Evolutionary conservation across 805 yeast species (phyloP).

Genomic region (Wickerhamomyces chaumierensis): DNA sequence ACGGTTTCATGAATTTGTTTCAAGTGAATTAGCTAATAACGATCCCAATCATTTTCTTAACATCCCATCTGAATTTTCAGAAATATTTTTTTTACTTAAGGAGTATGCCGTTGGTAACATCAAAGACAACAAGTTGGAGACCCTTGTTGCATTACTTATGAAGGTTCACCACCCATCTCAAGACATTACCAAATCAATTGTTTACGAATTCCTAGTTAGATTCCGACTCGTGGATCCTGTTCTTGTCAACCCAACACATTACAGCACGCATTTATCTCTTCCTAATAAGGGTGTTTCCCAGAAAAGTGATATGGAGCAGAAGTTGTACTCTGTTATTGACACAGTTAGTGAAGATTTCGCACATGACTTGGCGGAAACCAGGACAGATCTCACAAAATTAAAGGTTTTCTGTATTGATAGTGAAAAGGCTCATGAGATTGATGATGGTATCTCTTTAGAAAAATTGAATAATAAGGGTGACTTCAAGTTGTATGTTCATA

Average conservation of each 20-base stretch:
- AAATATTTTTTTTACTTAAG: slow-evolving; percentile 34
- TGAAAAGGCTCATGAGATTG: slow-evolving; percentile 75
- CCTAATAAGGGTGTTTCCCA: slow-evolving; percentile 32
- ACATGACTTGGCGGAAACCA: slow-evolving; percentile 12
- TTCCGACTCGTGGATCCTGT: slow-evolving; percentile 15
- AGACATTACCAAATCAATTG: slow-evolving; percentile 42
- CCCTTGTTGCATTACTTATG: slow-evolving; percentile 33
- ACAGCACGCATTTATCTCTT: slow-evolving; percentile 34
- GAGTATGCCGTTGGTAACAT: slow-evolving; percentile 47
- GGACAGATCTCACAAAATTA: slow-evolving; percentile 32
- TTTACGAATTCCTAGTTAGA: slow-evolving; percentile 36
- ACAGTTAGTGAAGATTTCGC: slow-evolving; percentile 4
- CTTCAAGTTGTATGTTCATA: slow-evolving; percentile 47
- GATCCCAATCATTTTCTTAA: slow-evolving; percentile 1
- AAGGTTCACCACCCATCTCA: slow-evolving; percentile 18
- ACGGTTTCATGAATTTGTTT: slow-evolving; percentile 15
- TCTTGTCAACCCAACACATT: slow-evolving; percentile 35
- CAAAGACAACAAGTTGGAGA: slow-evolving; percentile 33
- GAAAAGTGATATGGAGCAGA: slow-evolving; percentile 32
- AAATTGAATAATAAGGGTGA: slow-evolving; percentile 20
- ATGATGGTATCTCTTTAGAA: slow-evolving; percentile 76
- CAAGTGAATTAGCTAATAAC: not conserved
- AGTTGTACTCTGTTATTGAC: slow-evolving; percentile 26
- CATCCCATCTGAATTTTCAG: slow-evolving; percentile 15
- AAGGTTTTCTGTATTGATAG: slow-evolving; percentile 79